Conservation (phyloP, 202 grass and related monocot species). For the Dendrocalamus latiflorus region DNA sequence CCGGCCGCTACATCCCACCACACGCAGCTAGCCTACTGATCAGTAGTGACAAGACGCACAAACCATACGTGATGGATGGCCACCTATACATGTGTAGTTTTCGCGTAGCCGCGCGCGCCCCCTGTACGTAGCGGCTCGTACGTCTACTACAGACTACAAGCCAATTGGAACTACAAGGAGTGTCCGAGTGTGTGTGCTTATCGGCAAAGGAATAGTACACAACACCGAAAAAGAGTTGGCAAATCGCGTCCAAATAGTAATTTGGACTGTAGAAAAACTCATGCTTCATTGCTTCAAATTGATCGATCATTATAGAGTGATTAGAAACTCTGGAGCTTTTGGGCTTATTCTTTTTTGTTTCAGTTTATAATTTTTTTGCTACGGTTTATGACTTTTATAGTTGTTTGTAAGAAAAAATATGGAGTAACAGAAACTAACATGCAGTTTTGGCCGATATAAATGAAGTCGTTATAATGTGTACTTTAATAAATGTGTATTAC, state of each 20-base stretch:
- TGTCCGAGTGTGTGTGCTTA: too few relatives aligned
- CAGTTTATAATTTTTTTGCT: too few relatives aligned
- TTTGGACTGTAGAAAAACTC: background rate
- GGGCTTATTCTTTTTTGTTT: too few relatives aligned
- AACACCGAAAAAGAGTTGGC: background rate
- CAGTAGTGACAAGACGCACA: too few relatives aligned
- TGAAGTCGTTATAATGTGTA: too few relatives aligned
- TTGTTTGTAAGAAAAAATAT: too few relatives aligned
- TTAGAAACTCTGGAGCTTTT: background rate
- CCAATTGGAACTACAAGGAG: background rate
- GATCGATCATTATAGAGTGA: background rate
- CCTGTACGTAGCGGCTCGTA: background rate
- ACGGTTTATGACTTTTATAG: too few relatives aligned
- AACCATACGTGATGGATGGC: background rate
- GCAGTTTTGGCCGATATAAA: too few relatives aligned
- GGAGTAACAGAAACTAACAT: too few relatives aligned
- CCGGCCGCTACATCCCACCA: too few relatives aligned
- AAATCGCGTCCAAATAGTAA: background rate
- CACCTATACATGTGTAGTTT: background rate
- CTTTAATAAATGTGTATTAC: too few relatives aligned
- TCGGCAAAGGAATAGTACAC: background rate
- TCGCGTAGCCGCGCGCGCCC: background rate
- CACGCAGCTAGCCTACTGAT: too few relatives aligned
- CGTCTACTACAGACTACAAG: background rate
- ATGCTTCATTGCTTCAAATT: background rate